phyloP scores from a whole-genome alignment of 2,329 filamentous ascomycete genomes.

The Coniella lustricola region DNA sequence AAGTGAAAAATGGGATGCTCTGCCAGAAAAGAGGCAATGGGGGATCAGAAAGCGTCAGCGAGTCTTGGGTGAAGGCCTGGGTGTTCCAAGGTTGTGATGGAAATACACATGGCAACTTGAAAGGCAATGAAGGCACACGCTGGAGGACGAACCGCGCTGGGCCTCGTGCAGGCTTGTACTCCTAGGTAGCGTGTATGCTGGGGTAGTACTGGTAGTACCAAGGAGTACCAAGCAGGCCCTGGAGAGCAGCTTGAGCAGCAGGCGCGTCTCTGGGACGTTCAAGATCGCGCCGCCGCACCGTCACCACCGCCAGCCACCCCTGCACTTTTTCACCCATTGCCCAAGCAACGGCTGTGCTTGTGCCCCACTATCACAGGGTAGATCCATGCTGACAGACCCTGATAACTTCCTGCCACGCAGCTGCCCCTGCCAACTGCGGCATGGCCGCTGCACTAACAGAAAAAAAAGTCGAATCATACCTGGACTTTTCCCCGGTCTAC shows the following conservation, averaged over 20 bases:
- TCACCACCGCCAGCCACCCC: too few relatives aligned
- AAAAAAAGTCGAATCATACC: constrained; percentile 6
- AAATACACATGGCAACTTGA: too few relatives aligned
- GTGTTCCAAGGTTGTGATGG: too few relatives aligned
- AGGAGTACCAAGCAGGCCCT: neutral
- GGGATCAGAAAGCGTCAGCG: too few relatives aligned
- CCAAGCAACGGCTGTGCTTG: neutral
- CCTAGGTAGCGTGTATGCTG: too few relatives aligned
- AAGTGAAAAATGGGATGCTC: too few relatives aligned
- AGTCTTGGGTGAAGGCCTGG: too few relatives aligned
- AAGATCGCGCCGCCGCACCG: too few relatives aligned
- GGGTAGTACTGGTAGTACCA: too few relatives aligned
- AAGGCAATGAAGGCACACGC: neutral
- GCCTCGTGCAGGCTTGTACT: too few relatives aligned
- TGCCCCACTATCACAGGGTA: neutral
- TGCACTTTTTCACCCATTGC: neutral
- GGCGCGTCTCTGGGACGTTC: neutral
- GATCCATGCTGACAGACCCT: neutral
- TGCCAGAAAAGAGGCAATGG: too few relatives aligned
- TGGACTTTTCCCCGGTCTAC: too few relatives aligned
- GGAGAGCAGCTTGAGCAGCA: neutral
- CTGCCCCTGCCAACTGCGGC: neutral
- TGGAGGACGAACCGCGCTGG: neutral
- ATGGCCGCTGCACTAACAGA: neutral
- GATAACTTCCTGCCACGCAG: neutral